Evolutionary conservation across 2,329 filamentous ascomycete genomes (phyloP).

Genomic region (Cladobotryum protrusum): DNA sequence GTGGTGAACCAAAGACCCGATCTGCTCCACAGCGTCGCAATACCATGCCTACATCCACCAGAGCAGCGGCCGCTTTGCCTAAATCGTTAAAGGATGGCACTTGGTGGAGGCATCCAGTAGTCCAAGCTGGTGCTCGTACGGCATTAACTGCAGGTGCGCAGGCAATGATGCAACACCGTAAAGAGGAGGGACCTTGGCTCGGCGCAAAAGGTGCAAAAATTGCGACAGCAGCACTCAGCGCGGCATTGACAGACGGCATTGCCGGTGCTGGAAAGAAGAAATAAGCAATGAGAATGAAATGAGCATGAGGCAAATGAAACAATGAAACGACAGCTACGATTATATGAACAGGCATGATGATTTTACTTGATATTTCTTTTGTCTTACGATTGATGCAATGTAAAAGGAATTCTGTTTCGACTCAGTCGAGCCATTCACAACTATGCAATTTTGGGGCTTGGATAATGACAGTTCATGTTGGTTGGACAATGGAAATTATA

Average conservation of each 20-base stretch:
- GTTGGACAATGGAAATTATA: too few relatives aligned
- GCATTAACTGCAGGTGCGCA: conserved; percentile 43
- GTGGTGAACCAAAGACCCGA: background rate
- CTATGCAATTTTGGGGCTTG: too few relatives aligned
- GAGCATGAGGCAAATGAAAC: conserved; percentile 12
- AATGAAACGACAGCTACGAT: too few relatives aligned
- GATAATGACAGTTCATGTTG: too few relatives aligned
- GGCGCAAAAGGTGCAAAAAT: conserved; percentile 44
- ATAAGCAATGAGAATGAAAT: background rate
- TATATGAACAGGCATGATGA: too few relatives aligned
- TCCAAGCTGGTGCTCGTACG: conserved; percentile 39
- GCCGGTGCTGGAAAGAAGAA: conserved; percentile 28
- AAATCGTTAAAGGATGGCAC: conserved; percentile 15
- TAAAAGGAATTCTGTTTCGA: too few relatives aligned
- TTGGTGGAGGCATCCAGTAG: conserved; percentile 33
- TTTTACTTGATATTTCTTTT: too few relatives aligned
- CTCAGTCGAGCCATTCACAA: too few relatives aligned
- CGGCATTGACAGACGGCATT: conserved; percentile 43
- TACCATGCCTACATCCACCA: conserved; percentile 26
- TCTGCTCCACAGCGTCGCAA: conserved; percentile 15
- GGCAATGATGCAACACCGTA: conserved; percentile 40
- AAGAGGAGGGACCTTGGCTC: conserved; percentile 40
- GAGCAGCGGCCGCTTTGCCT: conserved; percentile 6
- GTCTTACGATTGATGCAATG: too few relatives aligned
- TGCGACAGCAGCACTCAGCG: conserved; percentile 42